Base-by-base conservation (phyloP, 2,329 filamentous ascomycete species). In the Exophiala xenobiotica region DNA sequence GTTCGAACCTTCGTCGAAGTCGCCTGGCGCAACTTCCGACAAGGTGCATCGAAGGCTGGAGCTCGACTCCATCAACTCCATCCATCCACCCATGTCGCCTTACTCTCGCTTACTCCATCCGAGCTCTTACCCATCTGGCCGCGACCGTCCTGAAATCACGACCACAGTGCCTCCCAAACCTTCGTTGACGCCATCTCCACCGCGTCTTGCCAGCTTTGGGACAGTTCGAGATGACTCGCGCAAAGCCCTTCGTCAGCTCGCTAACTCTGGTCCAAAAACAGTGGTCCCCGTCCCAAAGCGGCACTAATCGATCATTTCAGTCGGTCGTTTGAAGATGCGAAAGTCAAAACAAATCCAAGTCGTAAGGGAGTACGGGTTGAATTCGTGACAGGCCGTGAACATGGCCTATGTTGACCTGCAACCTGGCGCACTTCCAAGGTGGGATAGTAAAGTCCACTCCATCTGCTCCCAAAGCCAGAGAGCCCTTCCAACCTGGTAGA, bases 11-110 rank as follows among this genome's bases (percentile, higher is more conserved):
- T 29, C 26, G n/a, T 20, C 38, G 14, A 9, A 39, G 41, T 45
- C 44, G 24, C 46, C 40, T 9, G 45, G 47, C 31, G 44, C 51
- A 57, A 57, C 51, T 54, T 53, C 55, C 55, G 48, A 27, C 44
- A 49, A 12, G 27, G 47, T 29, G 31, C 24, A 12, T 22, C 39
- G 44, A 38, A n/a, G n/a, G n/a, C n/a, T n/a, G n/a, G n/a, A n/a
- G n/a, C n/a, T n/a, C n/a, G n/a, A n/a, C n/a, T n/a, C n/a, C n/a
- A n/a, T n/a, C 38, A 40, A 11, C 35, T 46, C 44, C 50, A 23
- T 35, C 49, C 16, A 33, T 20, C 31, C n/a, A 31, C 19, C 50
- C 51, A 46, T 48, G 18, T 46, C 51, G 51, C 31, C 44, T 42
- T 52, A 41, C 41, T 44, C 24, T 52, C 55, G 51, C 51, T 51